Conservation (phyloP, 2,329 filamentous ascomycete species). For the Helotiales sp. region DNA sequence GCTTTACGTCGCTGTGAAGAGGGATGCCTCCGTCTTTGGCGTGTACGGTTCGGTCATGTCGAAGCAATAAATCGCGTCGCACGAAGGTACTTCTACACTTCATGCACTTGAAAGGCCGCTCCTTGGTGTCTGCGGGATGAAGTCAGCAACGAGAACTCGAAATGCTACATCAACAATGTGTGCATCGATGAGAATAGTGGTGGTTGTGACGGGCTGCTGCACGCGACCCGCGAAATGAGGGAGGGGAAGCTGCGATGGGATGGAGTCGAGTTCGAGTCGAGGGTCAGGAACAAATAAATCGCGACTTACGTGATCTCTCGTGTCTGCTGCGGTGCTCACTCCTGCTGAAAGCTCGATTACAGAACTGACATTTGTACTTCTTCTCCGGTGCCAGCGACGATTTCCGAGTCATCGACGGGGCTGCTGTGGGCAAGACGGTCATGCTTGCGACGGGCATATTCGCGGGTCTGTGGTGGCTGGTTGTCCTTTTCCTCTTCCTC, state of each 20-base stretch:
- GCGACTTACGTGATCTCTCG: slow-evolving; percentile 91
- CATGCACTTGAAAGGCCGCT: slow-evolving; percentile 96
- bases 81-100: slow-evolving; percentile 99
- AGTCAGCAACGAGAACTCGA: not conserved
- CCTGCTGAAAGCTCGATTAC: slow-evolving; percentile 93
- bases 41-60: slow-evolving; percentile 97
- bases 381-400: slow-evolving; percentile 76
- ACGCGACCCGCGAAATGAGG: slow-evolving; percentile 29
- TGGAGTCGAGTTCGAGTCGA: not conserved
- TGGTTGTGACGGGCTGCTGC: slow-evolving; percentile 10
- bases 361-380: slow-evolving; percentile 99
- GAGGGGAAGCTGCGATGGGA: slow-evolving; percentile 4
- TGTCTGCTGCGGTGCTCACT: slow-evolving; percentile 97
- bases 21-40: slow-evolving; percentile 96
- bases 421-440: slow-evolving; percentile 60
- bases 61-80: slow-evolving; percentile 89
- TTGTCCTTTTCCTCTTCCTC: slow-evolving; percentile 13
- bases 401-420: slow-evolving; percentile 73
- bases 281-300: slow-evolving; percentile 11
- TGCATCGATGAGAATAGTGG: slow-evolving; percentile 7
- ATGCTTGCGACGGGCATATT: slow-evolving; percentile 64
- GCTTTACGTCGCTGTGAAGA: slow-evolving; percentile 91
- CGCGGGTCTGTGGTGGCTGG: slow-evolving; percentile 23
- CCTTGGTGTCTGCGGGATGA: slow-evolving; percentile 79
- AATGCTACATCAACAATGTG: not conserved